Conservation (phyloP, 805 yeast species). For the Monosporozyma solicola region DNA sequence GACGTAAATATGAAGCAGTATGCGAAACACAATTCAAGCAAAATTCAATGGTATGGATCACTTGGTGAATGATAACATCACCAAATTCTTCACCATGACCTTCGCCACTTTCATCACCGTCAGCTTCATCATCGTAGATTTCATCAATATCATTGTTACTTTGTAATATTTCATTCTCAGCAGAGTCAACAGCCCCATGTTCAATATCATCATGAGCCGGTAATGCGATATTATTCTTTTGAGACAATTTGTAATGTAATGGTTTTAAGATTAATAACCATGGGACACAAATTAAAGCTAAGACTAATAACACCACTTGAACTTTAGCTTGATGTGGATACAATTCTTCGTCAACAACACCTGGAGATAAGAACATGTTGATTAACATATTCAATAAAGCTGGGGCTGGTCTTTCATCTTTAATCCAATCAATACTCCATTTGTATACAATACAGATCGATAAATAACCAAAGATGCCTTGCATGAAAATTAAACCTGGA, state of each 20-base stretch:
- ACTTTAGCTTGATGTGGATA: conserved; percentile 57
- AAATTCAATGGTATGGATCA: conserved; percentile 72
- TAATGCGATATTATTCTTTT: conserved; percentile 25
- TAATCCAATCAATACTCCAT: conserved; percentile 67
- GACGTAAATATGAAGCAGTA: conserved; percentile 67
- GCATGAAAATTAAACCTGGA: conserved; percentile 70
- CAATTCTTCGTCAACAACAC: conserved; percentile 53
- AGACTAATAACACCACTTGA: conserved; percentile 46
- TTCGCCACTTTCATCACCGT: conserved; percentile 37
- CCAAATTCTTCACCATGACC: conserved; percentile 45
- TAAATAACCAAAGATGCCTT: conserved; percentile 64
- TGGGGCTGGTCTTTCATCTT: conserved; percentile 55
- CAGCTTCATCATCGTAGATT: conserved; percentile 28
- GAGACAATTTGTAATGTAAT: conserved; percentile 35
- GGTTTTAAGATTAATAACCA: conserved; percentile 64
- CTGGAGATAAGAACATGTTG: conserved; percentile 68
- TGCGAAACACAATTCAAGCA: conserved; percentile 74
- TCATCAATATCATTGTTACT: conserved; percentile 30
- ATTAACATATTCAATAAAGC: conserved; percentile 67
- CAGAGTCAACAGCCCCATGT: neutral
- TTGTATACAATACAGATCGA: conserved; percentile 60
- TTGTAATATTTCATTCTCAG: conserved; percentile 7
- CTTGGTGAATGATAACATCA: conserved; percentile 69
- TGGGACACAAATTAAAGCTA: conserved; percentile 66
- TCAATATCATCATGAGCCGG: conserved; percentile 12